Percentiles rank a stretch among this genome's conserved stretches.
These are phyloP conservation scores for Reutealis trisperma DNA, from an alignment of 345 rosid genomes.

Conservation along the genomic window DNA sequence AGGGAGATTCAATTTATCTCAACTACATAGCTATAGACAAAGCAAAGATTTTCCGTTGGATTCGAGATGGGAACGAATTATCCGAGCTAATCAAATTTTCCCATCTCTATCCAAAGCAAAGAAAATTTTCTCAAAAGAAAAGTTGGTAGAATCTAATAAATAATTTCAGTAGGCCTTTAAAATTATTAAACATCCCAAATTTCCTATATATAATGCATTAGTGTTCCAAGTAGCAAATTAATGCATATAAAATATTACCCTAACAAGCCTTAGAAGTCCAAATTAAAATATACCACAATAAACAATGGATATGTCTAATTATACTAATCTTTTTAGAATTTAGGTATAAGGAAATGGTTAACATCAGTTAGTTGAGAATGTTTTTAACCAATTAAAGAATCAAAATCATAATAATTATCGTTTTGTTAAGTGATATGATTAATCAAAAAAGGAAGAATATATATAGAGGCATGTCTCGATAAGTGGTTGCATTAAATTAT, in stretches of 20 bases:
- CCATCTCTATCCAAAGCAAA: too few species aligned
- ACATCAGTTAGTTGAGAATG: slow-evolving; percentile 4
- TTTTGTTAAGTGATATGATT: background rate
- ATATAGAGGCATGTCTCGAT: background rate
- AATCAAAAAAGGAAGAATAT: background rate
- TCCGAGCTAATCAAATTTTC: too few species aligned
- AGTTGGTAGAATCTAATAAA: background rate
- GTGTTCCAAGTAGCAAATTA: background rate
- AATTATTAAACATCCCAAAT: background rate
- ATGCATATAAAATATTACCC: background rate
- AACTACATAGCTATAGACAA: too few species aligned
- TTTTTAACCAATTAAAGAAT: background rate
- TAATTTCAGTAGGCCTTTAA: background rate
- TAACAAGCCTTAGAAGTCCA: background rate
- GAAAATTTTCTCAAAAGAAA: background rate
- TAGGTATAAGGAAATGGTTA: background rate
- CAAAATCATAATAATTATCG: background rate
- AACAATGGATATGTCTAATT: background rate
- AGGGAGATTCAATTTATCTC: too few species aligned
- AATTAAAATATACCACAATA: background rate
- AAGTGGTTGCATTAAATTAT: too few species aligned
- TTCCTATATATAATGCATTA: background rate
- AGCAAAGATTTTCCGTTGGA: too few species aligned
- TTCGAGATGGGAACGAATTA: too few species aligned
- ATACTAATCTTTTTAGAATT: background rate